Base-by-base conservation (phyloP, 2,329 filamentous ascomycete genomes). In the Scedosporium apiospermum region DNA sequence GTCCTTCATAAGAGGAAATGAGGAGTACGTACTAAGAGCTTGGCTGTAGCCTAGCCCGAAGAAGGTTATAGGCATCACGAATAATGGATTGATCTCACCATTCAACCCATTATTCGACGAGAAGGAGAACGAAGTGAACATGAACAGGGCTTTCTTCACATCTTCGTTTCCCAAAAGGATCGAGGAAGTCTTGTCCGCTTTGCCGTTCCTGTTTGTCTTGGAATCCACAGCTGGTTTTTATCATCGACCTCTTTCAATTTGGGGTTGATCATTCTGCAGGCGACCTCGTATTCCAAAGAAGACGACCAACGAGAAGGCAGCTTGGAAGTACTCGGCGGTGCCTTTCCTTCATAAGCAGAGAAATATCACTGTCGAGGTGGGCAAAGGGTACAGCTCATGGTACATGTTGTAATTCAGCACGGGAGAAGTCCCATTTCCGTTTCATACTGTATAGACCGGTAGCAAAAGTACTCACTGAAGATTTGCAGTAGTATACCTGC, bases 251-350 rank as follows among this genome's bases (percentile, higher is more conserved):
- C 58, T 34, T 30, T 34, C 44, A 21, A 14, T 23, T n/a, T 16
- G 26, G 26, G 16, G 23, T 51, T 53, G 58, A 51, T 49, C 41
- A 38, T 12, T 16, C 46, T 61, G 60, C 60, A 30, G 27, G 60
- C 42, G 30, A 55, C 46, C 60, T 61, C 60, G 60, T 61, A 61
- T 61, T 61, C 60, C 18, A n/a, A 30, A 27, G 18, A 55, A 14
- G 18, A 18, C 5, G 21, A 10, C 18, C 4, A 55, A 27, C 18
- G 21, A 12, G 5, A 27, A 53, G 21, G 10, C 27, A 3, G 6
- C 27, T 5, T 30, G 27, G 27, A 30, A 30, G 27, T 38, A 38
- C 34, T 38, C 34, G 34, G 34, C 30, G 30, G 30, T 34, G 7
- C 9, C 10, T 34, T 38, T 14, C 12, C 34, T 12, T 38, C 10